These are phyloP conservation scores for Peniophora sp. DNA, from an alignment of 1,284 basidiomycete species.

Conservation along the genomic window DNA sequence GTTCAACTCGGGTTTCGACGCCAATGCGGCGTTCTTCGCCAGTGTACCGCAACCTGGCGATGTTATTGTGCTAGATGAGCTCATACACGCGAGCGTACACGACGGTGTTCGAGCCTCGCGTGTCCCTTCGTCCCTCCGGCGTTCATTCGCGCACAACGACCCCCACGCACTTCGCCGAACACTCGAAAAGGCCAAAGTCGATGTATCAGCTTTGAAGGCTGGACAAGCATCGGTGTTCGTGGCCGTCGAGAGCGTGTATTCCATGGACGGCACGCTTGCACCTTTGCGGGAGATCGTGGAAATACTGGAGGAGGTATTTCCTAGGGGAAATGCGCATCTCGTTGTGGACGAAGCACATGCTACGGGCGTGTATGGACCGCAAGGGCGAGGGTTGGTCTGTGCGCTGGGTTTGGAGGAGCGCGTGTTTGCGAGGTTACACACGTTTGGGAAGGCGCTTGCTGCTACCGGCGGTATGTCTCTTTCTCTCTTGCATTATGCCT, in stretches of 20 bases:
- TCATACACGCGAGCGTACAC: slow-evolving; percentile 90
- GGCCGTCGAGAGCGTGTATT: slow-evolving; percentile 87
- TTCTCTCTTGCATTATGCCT: background rate
- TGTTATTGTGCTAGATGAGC: slow-evolving; percentile 77
- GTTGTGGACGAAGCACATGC: slow-evolving; percentile 88
- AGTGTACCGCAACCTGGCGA: slow-evolving; percentile 78
- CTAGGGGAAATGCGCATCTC: slow-evolving; percentile 57
- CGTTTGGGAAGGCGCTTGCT: slow-evolving; percentile 67
- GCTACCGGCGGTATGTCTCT: slow-evolving; percentile 67
- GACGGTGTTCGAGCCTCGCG: slow-evolving; percentile 80
- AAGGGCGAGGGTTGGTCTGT: slow-evolving; percentile 66
- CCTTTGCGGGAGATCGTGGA: slow-evolving; percentile 64
- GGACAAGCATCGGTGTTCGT: slow-evolving; percentile 54
- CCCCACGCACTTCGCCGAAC: slow-evolving; percentile 37
- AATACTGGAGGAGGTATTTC: slow-evolving; percentile 50
- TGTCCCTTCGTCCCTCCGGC: slow-evolving; percentile 25
- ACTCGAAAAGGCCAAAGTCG: slow-evolving; percentile 31
- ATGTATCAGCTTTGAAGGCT: slow-evolving; percentile 25
- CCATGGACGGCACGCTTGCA: slow-evolving; percentile 92
- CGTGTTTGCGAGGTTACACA: slow-evolving; percentile 60
- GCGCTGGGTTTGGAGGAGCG: slow-evolving; percentile 52
- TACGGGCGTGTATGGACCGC: slow-evolving; percentile 74
- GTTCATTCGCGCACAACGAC: slow-evolving; percentile 75
- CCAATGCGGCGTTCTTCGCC: slow-evolving; percentile 86
- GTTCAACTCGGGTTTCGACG: slow-evolving; percentile 95